Evolutionary conservation across 1,139 yeast genomes (phyloP), one percentile per base, ranked within the genome.

Genomic region (Kazachstania sp.): DNA sequence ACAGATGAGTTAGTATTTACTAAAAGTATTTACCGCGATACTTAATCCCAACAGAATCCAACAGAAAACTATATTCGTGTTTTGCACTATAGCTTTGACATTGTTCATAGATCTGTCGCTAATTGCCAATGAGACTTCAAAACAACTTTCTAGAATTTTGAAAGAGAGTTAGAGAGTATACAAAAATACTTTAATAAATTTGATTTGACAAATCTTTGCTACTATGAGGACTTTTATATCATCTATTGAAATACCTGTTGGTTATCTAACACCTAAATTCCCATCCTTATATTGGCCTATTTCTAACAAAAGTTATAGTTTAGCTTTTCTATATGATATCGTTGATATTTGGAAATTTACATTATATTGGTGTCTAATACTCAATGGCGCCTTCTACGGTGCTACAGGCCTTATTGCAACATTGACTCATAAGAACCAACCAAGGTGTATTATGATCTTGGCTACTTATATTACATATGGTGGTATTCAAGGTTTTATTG

Each of bases 281-380:
- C 98, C 97, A 2, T 79, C 95, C 4, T 66, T 92, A 29, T 76
- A 73, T 60, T 83, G 92, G 84, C 95, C 95, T 0, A 59, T 74
- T 6, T 66, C 71, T 8, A 63, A 64, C 37, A 53, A 61, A 15
- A 56, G 63, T 36, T 83, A 74, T 66, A 67, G 73, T 30, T 63
- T 73, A 23, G 73, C 88, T 42, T 79, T 74, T 53, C 74, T 92
- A 12, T 90, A 86, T 67, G 77, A 79, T 57, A 69, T 81, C 2
- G 55, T 63, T 32, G 97, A 88, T 58, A 78, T 90, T n/a, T 88
- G 95, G 95, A 67, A 67, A 55, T 92, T 86, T 70, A 86, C 95
- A 0, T 72, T 86, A 6, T 74, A 68, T 54, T 92, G 98, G 98
- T 75, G 85, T 8, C 59, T 92, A 45, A 80, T 88, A 13, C 67